Base-by-base conservation (phyloP, 768 basidiomycete species). In the Boletus reticulatus region DNA sequence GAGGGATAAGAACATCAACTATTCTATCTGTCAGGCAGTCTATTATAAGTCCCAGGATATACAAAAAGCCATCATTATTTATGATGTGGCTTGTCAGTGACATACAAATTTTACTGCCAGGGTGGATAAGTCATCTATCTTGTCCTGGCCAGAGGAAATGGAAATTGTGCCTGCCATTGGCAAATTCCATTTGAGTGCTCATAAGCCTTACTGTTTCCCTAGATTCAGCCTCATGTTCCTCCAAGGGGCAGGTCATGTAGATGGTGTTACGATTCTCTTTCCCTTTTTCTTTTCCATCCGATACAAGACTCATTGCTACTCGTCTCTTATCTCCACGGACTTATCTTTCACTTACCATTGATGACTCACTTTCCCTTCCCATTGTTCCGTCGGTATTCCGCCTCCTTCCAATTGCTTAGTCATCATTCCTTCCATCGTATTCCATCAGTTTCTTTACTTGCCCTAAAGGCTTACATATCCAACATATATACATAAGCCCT, bases 31-130 rank as follows among this genome's bases (percentile, higher is more conserved):
- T n/a, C 58, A 67, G 4, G 65, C 63, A 0, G 11, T 74, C 0
- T 42, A 34, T 0, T 60, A 63, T 12, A 51, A 58, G 0, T 54
- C 52, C 1, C 22, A 41, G 4, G 47, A 39, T 3, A 31, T 63
- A 10, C 16, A 44, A 16, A 56, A 29, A 1, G 52, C 32, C 1
- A 2, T 63, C 0, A 39, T 70, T 6, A 66, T 70, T 0, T 73
- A 74, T 55, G 71, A 73, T 59, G 63, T 73, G 9, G 56, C 57
- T 4, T 74, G 70, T 31, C 57, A 69, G 41, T 73, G 66, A 55
- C 43, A n/a, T 0, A 37, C 59, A 0, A 55, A 67, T 32, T 63
- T 72, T 29, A 1, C 2, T 27, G 8, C 27, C 27, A 27, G 6
- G 27, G 7, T 27, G 27, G 27, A 27, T 9, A 48, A n/a, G 24